Evolutionary conservation across 2,329 filamentous ascomycete genomes (phyloP), one percentile per base, ranked within the genome.

Genomic region (Cladosporium oxysporum): DNA sequence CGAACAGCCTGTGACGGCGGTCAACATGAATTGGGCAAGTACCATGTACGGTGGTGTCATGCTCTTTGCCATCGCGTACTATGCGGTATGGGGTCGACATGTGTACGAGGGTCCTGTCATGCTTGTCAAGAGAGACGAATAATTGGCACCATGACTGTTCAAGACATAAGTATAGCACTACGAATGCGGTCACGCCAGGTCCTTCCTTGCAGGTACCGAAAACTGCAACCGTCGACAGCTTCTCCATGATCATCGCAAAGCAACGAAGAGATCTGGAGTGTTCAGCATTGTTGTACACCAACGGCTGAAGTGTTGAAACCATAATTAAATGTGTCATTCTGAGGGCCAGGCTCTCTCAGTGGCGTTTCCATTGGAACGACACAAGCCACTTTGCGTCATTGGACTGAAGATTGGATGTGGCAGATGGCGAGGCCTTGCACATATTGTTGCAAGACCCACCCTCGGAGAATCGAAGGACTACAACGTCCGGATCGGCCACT

Each of bases 21-120:
- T 52, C 18, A 63, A 63, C 23, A 63, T 63, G 61, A 63, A 63
- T n/a, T 63, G 61, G 61, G 50, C 61, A 52, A 63, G 49, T 18
- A 41, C 61, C 11, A 57, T 63, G 62, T 70, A 68, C 44, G 60
- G 60, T 41, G 67, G 58, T 26, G 62, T 67, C 11, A 64, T 67
- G 65, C 28, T 66, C n/a, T 58, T 68, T 57, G 65, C 41, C 10
- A 59, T 66, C 26, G 53, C 65, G 11, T 71, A 71, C 44, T 71
- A 70, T n/a, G 44, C 61, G 16, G 33, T 65, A 12, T 69, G 64
- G 41, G 68, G 66, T 5, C 60, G 64, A 26, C 61, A 71, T 55
- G 68, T 69, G 3, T 71, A 71, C 37, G 66, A 62, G 14, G 69
- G 67, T 6, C 68, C 68, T 35, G 68, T 71, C 4, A 49, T 52